Conservation (phyloP, 1,284 basidiomycete species). For the Tylopilus sp. region DNA sequence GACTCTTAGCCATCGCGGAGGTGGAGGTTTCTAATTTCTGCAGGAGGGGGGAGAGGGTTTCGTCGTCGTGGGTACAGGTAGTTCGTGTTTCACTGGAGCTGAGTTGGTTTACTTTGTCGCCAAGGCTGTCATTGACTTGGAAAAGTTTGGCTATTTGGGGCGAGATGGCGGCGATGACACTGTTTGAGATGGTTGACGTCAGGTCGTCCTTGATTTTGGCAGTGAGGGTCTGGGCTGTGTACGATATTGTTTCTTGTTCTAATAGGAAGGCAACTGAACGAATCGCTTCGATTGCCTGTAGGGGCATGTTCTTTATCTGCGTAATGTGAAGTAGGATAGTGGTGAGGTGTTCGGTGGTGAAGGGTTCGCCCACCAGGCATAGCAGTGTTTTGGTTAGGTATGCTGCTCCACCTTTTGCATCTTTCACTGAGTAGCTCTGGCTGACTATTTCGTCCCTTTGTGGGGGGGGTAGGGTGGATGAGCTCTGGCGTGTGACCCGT, state of each 20-base stretch:
- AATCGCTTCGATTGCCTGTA: background rate
- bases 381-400: background rate
- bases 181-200: background rate
- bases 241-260: background rate
- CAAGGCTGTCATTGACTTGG: too few relatives aligned
- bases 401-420: background rate
- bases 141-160: too few relatives aligned
- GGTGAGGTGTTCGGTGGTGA: background rate
- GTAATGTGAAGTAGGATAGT: constrained; percentile 6
- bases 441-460: too few relatives aligned
- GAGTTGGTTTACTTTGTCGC: too few relatives aligned
- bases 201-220: background rate
- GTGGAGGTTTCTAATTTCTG: too few relatives aligned
- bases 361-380: constrained; percentile 1
- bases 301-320: background rate
- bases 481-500: too few relatives aligned
- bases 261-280: background rate
- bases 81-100: too few relatives aligned
- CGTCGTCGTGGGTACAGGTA: too few relatives aligned
- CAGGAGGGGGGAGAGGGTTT: too few relatives aligned
- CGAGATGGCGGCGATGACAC: too few relatives aligned
- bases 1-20: too few relatives aligned
- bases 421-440: background rate
- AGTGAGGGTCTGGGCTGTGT: background rate
- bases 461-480: too few relatives aligned